phyloP scores from a whole-genome alignment of 2,329 filamentous ascomycete genomes.

The Trichoderma hamatum region DNA sequence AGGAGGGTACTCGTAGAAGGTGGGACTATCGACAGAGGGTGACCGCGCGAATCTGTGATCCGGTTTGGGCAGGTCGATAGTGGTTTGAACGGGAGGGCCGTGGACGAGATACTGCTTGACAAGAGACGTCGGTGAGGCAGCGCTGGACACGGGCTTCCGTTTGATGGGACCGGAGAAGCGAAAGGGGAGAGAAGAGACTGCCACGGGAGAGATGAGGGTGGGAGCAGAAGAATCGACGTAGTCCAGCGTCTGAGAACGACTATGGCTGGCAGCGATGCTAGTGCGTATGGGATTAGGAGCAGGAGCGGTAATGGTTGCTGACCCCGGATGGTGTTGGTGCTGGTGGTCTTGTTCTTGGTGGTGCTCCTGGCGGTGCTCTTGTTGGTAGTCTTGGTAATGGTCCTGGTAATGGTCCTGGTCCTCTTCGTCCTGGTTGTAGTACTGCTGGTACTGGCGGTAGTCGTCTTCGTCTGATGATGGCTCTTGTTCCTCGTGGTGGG shows the following conservation, averaged over 20 bases:
- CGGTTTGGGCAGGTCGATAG: slow-evolving; percentile 50
- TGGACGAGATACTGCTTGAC: slow-evolving; percentile 28
- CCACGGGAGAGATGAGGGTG: slow-evolving; percentile 28
- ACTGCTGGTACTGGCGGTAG: slow-evolving; percentile 23
- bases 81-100: slow-evolving; percentile 33
- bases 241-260: slow-evolving; percentile 35
- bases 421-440: background rate
- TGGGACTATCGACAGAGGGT: slow-evolving; percentile 62
- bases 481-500: background rate
- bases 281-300: slow-evolving; percentile 19
- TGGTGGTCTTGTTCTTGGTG: background rate
- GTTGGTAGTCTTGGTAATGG: background rate
- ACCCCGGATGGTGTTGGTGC: slow-evolving; percentile 5
- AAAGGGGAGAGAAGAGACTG: slow-evolving; percentile 28
- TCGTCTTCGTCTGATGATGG: slow-evolving; percentile 9
- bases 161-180: slow-evolving; percentile 48
- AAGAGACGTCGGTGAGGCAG: slow-evolving; percentile 39
- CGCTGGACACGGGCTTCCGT: slow-evolving; percentile 63
- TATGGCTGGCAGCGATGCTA: slow-evolving; percentile 27
- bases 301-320: slow-evolving; percentile 24
- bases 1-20: slow-evolving; percentile 61
- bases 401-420: slow-evolving; percentile 3
- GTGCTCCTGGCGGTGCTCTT: background rate
- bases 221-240: slow-evolving; percentile 28
- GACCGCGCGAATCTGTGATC: slow-evolving; percentile 58